Percentiles rank a stretch among this genome's conserved stretches.
phyloP scores from a whole-genome alignment of 768 basidiomycete species.

The Psilocybe cubensis region DNA sequence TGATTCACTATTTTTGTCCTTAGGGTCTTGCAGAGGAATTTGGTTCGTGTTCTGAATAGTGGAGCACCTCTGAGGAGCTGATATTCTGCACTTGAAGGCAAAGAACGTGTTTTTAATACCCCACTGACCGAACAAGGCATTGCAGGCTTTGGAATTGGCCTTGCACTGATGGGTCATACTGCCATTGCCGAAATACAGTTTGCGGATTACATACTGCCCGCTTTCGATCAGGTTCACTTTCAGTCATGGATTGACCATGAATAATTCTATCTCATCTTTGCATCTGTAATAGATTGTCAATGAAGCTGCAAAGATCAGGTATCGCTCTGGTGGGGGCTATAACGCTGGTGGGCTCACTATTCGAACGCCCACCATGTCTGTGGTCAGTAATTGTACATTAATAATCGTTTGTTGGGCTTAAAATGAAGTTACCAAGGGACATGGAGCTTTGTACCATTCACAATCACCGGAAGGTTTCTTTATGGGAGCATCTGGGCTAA shows the following conservation, averaged over 20 bases:
- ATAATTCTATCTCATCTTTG: background rate
- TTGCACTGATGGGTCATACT: constrained; percentile 92
- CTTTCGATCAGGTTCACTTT: constrained; percentile 83
- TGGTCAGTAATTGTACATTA: constrained; percentile 47
- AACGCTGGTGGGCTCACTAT: constrained; percentile 85
- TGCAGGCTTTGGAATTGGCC: constrained; percentile 91
- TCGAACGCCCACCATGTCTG: constrained; percentile 88
- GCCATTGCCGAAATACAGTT: constrained; percentile 96
- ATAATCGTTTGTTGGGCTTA: background rate
- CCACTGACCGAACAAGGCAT: constrained; percentile 94
- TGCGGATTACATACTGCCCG: constrained; percentile 90
- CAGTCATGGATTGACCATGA: background rate
- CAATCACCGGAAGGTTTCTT: constrained; percentile 97
- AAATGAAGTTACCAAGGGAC: constrained; percentile 44
- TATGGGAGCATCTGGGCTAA: constrained; percentile 86
- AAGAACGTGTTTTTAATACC: constrained; percentile 94
- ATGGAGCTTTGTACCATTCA: constrained; percentile 93
- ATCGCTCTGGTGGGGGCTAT: constrained; percentile 84
- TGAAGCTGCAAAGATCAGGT: constrained; percentile 92
- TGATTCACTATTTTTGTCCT: constrained; percentile 5
- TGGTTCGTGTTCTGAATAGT: constrained; percentile 46
- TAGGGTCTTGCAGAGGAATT: constrained; percentile 93
- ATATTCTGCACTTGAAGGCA: constrained; percentile 50
- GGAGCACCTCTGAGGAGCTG: background rate
- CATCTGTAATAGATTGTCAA: constrained; percentile 77